Evolutionary conservation across 179 eudicot genomes (phyloP), one percentile per base, ranked within the genome.

Genomic region (Drosera spatulata): DNA sequence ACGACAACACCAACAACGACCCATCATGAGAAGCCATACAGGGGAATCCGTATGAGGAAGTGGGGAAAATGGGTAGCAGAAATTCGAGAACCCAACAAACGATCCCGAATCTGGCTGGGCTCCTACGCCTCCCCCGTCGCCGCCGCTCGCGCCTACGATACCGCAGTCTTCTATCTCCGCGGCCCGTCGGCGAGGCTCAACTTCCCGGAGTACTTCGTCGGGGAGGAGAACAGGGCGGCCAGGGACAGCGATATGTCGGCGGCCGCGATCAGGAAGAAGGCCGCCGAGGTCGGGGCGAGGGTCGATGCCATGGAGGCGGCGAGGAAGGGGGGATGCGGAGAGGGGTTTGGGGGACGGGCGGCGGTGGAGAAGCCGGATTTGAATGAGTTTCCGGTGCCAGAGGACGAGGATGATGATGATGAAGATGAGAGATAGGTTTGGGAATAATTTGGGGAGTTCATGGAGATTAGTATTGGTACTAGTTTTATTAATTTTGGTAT

Each of bases 231-330:
- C n/a, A 39, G 46, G 3, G 59, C 33, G 9, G 53, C 44, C 38
- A 22, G 6, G 6, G 10, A 0, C 7, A 43, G 48, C 7, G 79
- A 72, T 4, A 7, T 79, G 42, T 79, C 83, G 4, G 77, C 80
- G 39, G 80, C 72, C 14, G 62, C 69, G 2, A 79, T 79, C n/a
- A 50, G 83, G 65, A 75, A 75, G 73, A 79, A 72, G 53, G 83
- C 83, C 2, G 66, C 77, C 6, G 83, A 79, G 49, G 80, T 79
- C 9, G 83, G 83, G 0, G 80, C 80, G 8, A 61, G 77, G 42
- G 83, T 79, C 6, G 83, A 79, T 59, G 83, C 83, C 7, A 61
- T 69, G 4, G 72, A 75, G 43, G 39, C 63, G 12, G 45, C 57
- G 2, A 22, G 7, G 37, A 22, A 22, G 1, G 33, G 33, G 33